phyloP scores from a whole-genome alignment of 2,329 filamentous ascomycete species.

The Allantophomopsis cytisporea region DNA sequence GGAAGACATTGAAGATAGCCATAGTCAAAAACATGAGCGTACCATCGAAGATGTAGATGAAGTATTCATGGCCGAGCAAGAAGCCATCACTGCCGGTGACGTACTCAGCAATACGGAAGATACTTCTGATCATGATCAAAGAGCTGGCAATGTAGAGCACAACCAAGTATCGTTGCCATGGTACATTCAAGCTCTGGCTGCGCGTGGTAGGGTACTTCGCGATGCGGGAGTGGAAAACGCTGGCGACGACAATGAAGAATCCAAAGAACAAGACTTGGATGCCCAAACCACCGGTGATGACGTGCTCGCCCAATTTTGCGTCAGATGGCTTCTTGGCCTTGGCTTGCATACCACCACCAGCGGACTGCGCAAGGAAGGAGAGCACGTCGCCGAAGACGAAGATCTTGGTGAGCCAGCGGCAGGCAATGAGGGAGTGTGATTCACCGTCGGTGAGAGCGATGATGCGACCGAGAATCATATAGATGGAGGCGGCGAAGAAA shows the following conservation, averaged over 20 bases:
- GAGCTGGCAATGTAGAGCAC: constrained; percentile 25
- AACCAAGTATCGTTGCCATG: constrained; percentile 21
- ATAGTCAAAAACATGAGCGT: constrained; percentile 26
- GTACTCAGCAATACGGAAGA: constrained; percentile 36
- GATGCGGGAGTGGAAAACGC: constrained; percentile 8
- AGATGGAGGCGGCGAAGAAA: constrained; percentile 22
- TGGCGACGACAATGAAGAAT: constrained; percentile 25
- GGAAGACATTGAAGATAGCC: constrained; percentile 20
- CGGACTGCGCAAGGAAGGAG: constrained; percentile 23
- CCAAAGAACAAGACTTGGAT: constrained; percentile 36
- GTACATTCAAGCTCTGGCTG: background rate
- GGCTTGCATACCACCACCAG: constrained; percentile 12
- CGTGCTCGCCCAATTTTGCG: constrained; percentile 19
- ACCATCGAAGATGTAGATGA: constrained; percentile 31
- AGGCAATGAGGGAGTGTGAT: constrained; percentile 16
- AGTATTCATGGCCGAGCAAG: constrained; percentile 28
- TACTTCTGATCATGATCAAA: constrained; percentile 31
- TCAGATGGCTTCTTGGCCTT: constrained; percentile 10
- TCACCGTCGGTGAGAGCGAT: constrained; percentile 20
- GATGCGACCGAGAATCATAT: constrained; percentile 23
- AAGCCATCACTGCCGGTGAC: constrained; percentile 26
- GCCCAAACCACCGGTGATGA: constrained; percentile 31
- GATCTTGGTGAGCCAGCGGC: constrained; percentile 20
- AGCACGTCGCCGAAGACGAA: constrained; percentile 27
- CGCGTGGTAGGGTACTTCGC: constrained; percentile 1